Percentiles rank a stretch among this genome's conserved stretches.
These are phyloP conservation scores for Sporothrix schenckii DNA, from an alignment of 2,329 filamentous ascomycete species.

Conservation along the genomic window DNA sequence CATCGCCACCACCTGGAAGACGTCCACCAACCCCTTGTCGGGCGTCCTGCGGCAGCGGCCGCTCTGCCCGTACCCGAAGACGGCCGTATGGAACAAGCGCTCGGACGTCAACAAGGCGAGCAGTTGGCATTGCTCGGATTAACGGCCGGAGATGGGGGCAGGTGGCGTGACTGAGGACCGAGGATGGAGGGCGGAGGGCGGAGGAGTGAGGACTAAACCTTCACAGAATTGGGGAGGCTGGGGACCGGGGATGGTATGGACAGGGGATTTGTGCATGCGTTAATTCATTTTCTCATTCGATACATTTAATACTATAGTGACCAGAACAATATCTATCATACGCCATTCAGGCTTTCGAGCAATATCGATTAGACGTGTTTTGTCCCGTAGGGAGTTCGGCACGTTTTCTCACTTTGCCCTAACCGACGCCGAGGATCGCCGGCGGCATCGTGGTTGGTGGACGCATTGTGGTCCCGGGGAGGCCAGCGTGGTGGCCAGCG, in stretches of 20 bases:
- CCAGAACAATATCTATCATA: background rate
- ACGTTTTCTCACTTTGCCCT: too few relatives aligned
- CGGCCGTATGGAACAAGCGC: conserved; percentile 40
- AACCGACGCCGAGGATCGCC: too few relatives aligned
- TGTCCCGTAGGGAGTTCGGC: too few relatives aligned
- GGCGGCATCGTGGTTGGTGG: too few relatives aligned
- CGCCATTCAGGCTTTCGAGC: too few relatives aligned
- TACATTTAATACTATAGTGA: background rate
- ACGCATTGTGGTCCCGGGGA: too few relatives aligned
- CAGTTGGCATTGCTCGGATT: conserved; percentile 41
- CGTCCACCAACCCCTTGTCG: conserved; percentile 30
- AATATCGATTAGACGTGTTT: too few relatives aligned
- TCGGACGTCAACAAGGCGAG: conserved; percentile 41
- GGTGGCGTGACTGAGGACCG: too few relatives aligned
- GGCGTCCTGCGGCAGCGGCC: conserved; percentile 48
- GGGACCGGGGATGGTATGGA: background rate
- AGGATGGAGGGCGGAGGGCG: too few relatives aligned
- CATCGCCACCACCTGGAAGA: conserved; percentile 38
- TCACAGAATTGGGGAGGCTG: background rate
- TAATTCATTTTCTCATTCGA: background rate
- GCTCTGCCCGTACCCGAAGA: conserved; percentile 44
- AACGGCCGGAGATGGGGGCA: background rate
- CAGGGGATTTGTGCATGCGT: background rate
- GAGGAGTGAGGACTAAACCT: too few relatives aligned
- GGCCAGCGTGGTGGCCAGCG: too few relatives aligned